phyloP scores from a whole-genome alignment of 1,284 basidiomycete species.

The Cutaneotrichosporon daszewskae region DNA sequence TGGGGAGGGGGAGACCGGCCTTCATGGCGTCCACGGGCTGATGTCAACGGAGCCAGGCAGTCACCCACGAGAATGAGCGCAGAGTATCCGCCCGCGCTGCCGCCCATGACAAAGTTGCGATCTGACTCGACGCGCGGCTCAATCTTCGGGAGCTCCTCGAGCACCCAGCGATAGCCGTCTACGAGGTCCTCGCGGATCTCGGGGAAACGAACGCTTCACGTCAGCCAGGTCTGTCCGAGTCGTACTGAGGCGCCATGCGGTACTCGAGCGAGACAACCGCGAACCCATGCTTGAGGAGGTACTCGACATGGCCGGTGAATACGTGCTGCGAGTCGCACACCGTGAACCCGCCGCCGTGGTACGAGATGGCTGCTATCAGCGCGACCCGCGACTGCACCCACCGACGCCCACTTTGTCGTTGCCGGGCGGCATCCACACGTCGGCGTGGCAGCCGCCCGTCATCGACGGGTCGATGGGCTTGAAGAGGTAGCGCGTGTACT shows the following conservation, averaged over 20 bases:
- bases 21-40: not conserved
- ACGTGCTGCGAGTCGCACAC: conserved; percentile 2
- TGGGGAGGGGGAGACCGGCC: not conserved
- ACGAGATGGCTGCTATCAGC: conserved; percentile 1
- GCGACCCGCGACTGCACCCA: not conserved
- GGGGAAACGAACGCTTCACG: conserved; percentile 1
- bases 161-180: conserved; percentile 4
- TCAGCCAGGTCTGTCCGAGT: not conserved
- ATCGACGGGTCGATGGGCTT: not conserved
- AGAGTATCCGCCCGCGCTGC: not conserved
- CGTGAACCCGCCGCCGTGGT: conserved; percentile 5
- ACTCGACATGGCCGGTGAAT: not conserved
- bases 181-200: conserved; percentile 5
- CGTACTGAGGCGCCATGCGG: conserved; percentile 1
- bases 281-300: conserved; percentile 2
- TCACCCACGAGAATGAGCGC: not conserved
- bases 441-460: conserved; percentile 4
- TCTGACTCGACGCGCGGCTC: not conserved
- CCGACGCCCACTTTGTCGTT: not conserved
- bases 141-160: not conserved
- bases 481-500: conserved; percentile 6
- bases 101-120: conserved; percentile 2
- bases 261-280: conserved; percentile 3
- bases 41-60: not conserved
- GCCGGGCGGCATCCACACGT: conserved; percentile 1